Percentiles rank a stretch among this genome's conserved stretches.
phyloP scores from a whole-genome alignment of 768 basidiomycete species.

The Mycena capillaripes region DNA sequence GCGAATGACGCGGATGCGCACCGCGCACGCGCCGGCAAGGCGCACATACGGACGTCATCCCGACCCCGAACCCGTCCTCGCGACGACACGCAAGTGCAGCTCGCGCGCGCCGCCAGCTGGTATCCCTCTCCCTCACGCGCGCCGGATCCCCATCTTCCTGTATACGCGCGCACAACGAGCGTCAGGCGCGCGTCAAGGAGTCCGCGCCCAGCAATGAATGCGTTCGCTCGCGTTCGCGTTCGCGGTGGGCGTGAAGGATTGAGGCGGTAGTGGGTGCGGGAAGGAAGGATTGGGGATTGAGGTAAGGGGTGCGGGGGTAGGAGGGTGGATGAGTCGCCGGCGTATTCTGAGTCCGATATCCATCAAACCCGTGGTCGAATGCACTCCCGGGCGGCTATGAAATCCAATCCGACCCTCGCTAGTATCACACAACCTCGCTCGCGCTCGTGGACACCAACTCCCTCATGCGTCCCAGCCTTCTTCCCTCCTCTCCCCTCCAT shows the following conservation, averaged over 20 bases:
- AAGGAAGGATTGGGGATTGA: conserved; percentile 6
- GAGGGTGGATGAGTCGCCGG: not conserved
- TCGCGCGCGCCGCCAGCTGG: too few relatives aligned
- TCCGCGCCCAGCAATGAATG: not conserved
- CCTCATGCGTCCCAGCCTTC: not conserved
- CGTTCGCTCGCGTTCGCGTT: not conserved
- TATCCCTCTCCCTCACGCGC: too few relatives aligned
- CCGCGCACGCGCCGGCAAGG: too few relatives aligned
- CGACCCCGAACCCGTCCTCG: too few relatives aligned
- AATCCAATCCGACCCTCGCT: conserved; percentile 7
- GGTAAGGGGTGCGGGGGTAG: not conserved
- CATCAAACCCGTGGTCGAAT: not conserved
- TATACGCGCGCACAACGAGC: too few relatives aligned
- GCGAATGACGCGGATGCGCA: not conserved
- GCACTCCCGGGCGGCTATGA: not conserved
- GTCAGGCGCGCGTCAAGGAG: not conserved
- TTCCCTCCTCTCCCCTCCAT: not conserved
- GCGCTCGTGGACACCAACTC: conserved; percentile 1
- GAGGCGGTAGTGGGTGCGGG: not conserved
- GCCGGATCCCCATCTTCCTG: too few relatives aligned
- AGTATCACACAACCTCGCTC: not conserved
- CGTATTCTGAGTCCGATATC: conserved; percentile 1
- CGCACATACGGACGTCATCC: not conserved
- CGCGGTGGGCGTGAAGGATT: not conserved
- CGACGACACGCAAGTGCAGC: not conserved